Evolutionary conservation across 176 grass and related monocot species (phyloP).

Genomic region (Areca catechu): DNA sequence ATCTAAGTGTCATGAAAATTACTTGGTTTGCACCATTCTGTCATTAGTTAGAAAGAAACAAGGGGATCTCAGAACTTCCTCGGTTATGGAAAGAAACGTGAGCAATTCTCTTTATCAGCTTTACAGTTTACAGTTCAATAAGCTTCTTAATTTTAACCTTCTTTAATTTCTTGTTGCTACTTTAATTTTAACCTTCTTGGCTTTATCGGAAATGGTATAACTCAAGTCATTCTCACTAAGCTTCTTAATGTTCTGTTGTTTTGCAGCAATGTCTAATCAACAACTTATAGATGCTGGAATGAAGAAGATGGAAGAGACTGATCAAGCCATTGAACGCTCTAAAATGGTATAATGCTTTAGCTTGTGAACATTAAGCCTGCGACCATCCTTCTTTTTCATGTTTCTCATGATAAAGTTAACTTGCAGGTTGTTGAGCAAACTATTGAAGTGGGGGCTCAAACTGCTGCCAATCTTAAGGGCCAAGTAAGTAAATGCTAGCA

Average conservation of each 20-base stretch:
- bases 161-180: too few relatives aligned
- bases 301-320: slow-evolving; percentile 93
- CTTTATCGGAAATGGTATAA: too few relatives aligned
- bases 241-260: slow-evolving; percentile 6
- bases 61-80: too few relatives aligned
- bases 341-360: slow-evolving; percentile 47
- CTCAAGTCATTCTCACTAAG: too few relatives aligned
- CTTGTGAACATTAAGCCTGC: not conserved
- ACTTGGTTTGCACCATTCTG: too few relatives aligned
- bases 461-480: slow-evolving; percentile 68
- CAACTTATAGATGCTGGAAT: slow-evolving; percentile 71
- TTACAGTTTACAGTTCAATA: too few relatives aligned
- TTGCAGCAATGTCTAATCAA: slow-evolving; percentile 91
- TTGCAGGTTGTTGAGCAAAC: slow-evolving; percentile 92
- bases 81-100: too few relatives aligned
- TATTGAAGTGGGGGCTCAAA: slow-evolving; percentile 93
- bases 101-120: too few relatives aligned
- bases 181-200: too few relatives aligned
- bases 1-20: too few relatives aligned
- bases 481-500: slow-evolving; percentile 47
- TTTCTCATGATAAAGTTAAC: slow-evolving; percentile 15
- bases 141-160: too few relatives aligned
- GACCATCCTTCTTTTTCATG: not conserved
- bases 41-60: too few relatives aligned
- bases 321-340: slow-evolving; percentile 86